Percentiles rank a stretch among this genome's conserved stretches.
Conservation (phyloP, 495 filamentous ascomycete species). For the Podospora bellae-mahoneyi region DNA sequence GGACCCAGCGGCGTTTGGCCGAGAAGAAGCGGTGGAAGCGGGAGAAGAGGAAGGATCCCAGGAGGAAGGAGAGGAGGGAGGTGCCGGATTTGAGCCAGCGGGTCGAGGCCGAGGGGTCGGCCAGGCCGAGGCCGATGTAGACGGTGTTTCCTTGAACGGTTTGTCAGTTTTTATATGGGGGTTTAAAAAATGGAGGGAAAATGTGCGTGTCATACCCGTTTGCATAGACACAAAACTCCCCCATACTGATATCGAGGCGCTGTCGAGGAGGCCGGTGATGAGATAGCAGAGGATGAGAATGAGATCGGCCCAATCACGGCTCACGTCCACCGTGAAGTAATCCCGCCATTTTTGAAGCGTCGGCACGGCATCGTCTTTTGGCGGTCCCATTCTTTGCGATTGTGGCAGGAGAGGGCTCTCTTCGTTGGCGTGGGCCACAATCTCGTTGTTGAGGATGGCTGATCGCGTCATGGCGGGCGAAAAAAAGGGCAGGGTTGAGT, state of each 20-base stretch:
- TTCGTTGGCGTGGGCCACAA: constrained; percentile 29
- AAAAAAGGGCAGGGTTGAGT: not conserved
- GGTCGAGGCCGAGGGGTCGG: constrained; percentile 48
- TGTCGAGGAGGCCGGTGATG: constrained; percentile 71
- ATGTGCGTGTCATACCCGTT: constrained; percentile 47
- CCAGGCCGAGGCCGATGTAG: constrained; percentile 65
- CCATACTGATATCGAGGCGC: constrained; percentile 68
- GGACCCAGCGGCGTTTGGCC: constrained; percentile 57
- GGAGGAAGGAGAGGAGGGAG: constrained; percentile 63
- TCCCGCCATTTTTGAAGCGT: constrained; percentile 30
- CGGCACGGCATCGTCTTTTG: constrained; percentile 13
- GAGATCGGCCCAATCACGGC: constrained; percentile 55
- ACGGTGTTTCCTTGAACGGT: constrained; percentile 58
- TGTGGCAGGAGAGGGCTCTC: constrained; percentile 38
- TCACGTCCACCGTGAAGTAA: constrained; percentile 49
- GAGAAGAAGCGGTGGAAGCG: constrained; percentile 57
- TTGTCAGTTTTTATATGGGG: not conserved
- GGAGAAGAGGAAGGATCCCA: constrained; percentile 63
- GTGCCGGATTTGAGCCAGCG: constrained; percentile 64
- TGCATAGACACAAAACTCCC: constrained; percentile 78
- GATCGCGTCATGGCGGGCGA: not conserved
- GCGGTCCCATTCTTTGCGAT: constrained; percentile 8
- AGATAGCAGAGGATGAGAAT: constrained; percentile 64
- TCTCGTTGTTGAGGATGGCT: not conserved
- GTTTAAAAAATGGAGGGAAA: not conserved